Evolutionary conservation across 768 basidiomycete species (phyloP).

Genomic region (Obba rivulosa): DNA sequence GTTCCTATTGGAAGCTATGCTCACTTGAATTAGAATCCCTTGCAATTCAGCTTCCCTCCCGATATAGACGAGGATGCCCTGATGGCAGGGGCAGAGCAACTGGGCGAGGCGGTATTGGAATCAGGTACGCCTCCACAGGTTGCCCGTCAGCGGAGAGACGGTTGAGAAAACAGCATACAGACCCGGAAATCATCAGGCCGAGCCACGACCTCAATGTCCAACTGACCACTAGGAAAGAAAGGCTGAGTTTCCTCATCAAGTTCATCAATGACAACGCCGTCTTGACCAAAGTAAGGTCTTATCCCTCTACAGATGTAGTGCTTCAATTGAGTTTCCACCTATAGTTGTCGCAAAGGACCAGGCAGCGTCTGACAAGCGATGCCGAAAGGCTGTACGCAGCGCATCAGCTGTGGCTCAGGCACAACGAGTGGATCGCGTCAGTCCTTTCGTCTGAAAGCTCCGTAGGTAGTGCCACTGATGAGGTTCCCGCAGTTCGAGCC

Average conservation of each 20-base stretch:
- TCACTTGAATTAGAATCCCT: slow-evolving; percentile 49
- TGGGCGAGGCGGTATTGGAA: slow-evolving; percentile 63
- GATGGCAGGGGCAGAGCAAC: slow-evolving; percentile 74
- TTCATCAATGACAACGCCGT: slow-evolving; percentile 88
- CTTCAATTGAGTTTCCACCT: not conserved
- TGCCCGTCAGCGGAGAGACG: too few species aligned
- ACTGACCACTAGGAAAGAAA: slow-evolving; percentile 65
- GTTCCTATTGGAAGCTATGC: not conserved
- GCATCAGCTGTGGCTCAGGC: slow-evolving; percentile 73
- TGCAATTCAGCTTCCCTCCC: slow-evolving; percentile 77
- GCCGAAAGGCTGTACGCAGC: slow-evolving; percentile 85
- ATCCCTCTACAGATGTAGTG: not conserved
- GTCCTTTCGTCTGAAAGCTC: slow-evolving; percentile 18
- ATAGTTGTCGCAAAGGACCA: slow-evolving; percentile 71
- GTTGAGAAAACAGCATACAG: slow-evolving; percentile 26
- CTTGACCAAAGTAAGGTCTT: slow-evolving; percentile 56
- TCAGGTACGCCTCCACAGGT: slow-evolving; percentile 47
- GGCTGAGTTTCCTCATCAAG: slow-evolving; percentile 78
- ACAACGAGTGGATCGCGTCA: slow-evolving; percentile 65
- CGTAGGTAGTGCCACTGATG: not conserved
- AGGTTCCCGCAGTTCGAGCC: slow-evolving; percentile 38
- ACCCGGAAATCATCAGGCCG: slow-evolving; percentile 60
- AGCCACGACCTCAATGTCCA: slow-evolving; percentile 82
- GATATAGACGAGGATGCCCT: slow-evolving; percentile 73
- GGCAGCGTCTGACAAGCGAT: slow-evolving; percentile 71